Conservation (phyloP, 768 basidiomycete genomes). For the Suillus spraguei region DNA sequence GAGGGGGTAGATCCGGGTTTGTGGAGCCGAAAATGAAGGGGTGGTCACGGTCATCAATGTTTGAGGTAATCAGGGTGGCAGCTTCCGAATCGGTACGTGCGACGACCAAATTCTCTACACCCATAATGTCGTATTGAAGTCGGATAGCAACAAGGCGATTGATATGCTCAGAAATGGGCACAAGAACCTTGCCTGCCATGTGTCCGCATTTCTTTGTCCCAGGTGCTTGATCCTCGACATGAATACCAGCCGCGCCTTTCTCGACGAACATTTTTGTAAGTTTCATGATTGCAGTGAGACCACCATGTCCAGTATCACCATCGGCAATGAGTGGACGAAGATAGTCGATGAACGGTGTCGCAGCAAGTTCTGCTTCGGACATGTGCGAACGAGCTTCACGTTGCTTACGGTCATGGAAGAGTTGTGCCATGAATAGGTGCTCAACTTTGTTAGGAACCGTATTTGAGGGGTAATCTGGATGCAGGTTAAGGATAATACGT, state of each 20-base stretch:
- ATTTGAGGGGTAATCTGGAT: constrained; percentile 92
- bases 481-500: constrained; percentile 5
- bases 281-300: constrained; percentile 98
- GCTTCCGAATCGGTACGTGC: constrained; percentile 98
- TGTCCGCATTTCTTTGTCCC: constrained; percentile 97
- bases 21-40: constrained; percentile 94
- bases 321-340: constrained; percentile 95
- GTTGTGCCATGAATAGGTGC: constrained; percentile 96
- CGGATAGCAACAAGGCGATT: constrained; percentile 97
- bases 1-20: constrained; percentile 66
- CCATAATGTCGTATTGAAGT: constrained; percentile 98
- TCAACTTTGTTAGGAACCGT: constrained; percentile 99
- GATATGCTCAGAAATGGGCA: constrained; percentile 97
- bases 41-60: constrained; percentile 98
- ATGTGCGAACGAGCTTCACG: constrained; percentile 74
- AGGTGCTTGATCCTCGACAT: constrained; percentile 97
- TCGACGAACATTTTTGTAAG: constrained; percentile 99
- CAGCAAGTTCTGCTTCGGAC: constrained; percentile 69
- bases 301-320: constrained; percentile 98
- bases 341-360: constrained; percentile 80
- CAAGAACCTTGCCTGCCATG: constrained; percentile 96
- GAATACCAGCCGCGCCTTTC: constrained; percentile 96
- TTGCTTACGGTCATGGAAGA: constrained; percentile 99
- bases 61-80: constrained; percentile 94
- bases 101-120: constrained; percentile 91